Evolutionary conservation across 2,329 filamentous ascomycete species (phyloP).

Genomic region (Pezicula neosporulosa): DNA sequence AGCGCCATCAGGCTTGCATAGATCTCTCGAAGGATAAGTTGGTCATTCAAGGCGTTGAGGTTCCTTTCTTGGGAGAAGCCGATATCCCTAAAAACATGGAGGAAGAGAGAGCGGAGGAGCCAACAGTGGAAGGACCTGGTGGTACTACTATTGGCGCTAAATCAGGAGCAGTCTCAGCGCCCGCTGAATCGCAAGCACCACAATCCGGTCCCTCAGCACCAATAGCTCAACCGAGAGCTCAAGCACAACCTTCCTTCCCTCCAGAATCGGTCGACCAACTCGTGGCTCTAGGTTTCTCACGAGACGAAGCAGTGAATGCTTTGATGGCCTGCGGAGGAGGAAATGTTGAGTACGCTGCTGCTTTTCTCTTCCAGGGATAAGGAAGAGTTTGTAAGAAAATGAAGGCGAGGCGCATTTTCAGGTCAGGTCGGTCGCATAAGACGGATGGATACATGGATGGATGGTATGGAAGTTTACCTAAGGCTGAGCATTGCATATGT

Average conservation of each 20-base stretch:
- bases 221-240: slow-evolving; percentile 17
- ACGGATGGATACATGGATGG: slow-evolving; percentile 1
- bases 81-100: slow-evolving; percentile 88
- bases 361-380: slow-evolving; percentile 63
- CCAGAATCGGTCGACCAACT: slow-evolving; percentile 73
- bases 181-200: slow-evolving; percentile 24
- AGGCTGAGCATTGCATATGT: slow-evolving; percentile 14
- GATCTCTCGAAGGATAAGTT: slow-evolving; percentile 83
- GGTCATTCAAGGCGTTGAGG: slow-evolving; percentile 82
- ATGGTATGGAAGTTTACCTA: slow-evolving; percentile 8
- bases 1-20: slow-evolving; percentile 89
- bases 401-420: no score
- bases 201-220: slow-evolving; percentile 12
- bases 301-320: slow-evolving; percentile 73
- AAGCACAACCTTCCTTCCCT: slow-evolving; percentile 24
- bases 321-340: slow-evolving; percentile 78
- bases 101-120: slow-evolving; percentile 71
- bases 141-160: slow-evolving; percentile 85
- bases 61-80: slow-evolving; percentile 86
- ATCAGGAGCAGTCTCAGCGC: slow-evolving; percentile 68
- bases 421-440: not conserved
- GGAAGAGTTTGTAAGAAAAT: not conserved
- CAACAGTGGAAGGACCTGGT: slow-evolving; percentile 77
- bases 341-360: slow-evolving; percentile 85
- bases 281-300: slow-evolving; percentile 71